Conservation (phyloP, 306 rosid genomes). For the Vicia sativa region DNA sequence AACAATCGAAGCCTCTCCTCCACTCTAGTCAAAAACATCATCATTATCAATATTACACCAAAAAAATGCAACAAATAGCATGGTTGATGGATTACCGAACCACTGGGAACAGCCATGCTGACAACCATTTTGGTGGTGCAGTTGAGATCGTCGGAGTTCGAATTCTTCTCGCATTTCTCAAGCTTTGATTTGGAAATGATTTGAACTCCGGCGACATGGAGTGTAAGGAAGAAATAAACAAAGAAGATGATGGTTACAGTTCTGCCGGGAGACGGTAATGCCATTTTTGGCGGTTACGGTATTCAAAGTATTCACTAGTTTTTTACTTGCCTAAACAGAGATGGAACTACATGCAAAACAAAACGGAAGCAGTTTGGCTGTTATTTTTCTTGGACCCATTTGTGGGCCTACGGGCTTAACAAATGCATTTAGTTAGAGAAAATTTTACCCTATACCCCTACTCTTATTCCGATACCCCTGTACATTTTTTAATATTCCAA, state of each 20-base stretch:
- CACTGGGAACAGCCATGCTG: slow-evolving; percentile 88
- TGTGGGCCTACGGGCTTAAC: too few species aligned
- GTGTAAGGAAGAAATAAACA: slow-evolving; percentile 36
- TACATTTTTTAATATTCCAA: too few species aligned
- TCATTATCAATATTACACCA: background rate
- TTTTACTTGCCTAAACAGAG: background rate
- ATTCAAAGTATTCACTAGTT: slow-evolving; percentile 4
- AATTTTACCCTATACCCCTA: too few species aligned
- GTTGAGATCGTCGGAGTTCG: slow-evolving; percentile 64
- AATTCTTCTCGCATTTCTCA: slow-evolving; percentile 78
- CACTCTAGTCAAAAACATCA: slow-evolving; percentile 52
- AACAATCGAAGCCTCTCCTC: slow-evolving; percentile 84
- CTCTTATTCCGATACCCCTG: too few species aligned
- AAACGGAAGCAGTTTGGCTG: slow-evolving; percentile 32
- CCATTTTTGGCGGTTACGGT: slow-evolving; percentile 29
- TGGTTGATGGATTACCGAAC: slow-evolving; percentile 52
- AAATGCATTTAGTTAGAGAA: too few species aligned
- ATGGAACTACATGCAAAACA: background rate
- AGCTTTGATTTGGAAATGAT: slow-evolving; percentile 92
- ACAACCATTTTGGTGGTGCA: slow-evolving; percentile 82
- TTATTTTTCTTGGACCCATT: slow-evolving; percentile 2
- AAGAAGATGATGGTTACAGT: slow-evolving; percentile 32
- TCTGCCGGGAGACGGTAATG: background rate
- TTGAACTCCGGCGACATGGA: slow-evolving; percentile 51
- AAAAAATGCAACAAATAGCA: background rate